Conservation (phyloP, 2,329 filamentous ascomycete species). For the Chaetomiaceae sp. region DNA sequence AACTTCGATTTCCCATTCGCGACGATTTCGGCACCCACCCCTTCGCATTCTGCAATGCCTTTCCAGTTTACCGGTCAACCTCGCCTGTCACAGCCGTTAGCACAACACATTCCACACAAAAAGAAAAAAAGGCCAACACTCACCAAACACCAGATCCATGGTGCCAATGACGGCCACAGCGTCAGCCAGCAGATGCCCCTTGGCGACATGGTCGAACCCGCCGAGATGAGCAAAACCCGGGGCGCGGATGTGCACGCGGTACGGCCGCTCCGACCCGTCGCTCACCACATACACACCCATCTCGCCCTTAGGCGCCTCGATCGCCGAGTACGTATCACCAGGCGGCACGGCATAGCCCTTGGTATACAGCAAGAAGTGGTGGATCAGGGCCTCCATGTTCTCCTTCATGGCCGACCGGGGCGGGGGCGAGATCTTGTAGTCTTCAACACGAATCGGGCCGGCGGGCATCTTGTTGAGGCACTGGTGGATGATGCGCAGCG, state of each 20-base stretch:
- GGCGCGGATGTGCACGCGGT: constrained; percentile 94
- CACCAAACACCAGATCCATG: constrained; percentile 87
- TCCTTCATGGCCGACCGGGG: constrained; percentile 99
- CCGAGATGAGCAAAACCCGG: constrained; percentile 93
- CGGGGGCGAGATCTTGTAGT: constrained; percentile 96
- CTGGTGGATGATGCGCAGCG: constrained; percentile 95
- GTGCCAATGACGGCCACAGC: constrained; percentile 92
- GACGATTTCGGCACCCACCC: constrained; percentile 21
- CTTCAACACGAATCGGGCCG: constrained; percentile 90
- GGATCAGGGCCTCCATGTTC: constrained; percentile 99
- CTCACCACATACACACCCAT: constrained; percentile 98
- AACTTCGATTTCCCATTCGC: not conserved
- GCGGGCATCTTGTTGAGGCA: constrained; percentile 98
- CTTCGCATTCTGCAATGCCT: constrained; percentile 17
- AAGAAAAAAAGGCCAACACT: constrained; percentile 32
- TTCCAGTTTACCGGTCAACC: constrained; percentile 51
- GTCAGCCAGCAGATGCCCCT: constrained; percentile 91
- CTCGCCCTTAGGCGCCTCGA: constrained; percentile 99
- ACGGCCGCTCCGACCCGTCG: constrained; percentile 92
- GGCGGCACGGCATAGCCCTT: constrained; percentile 97
- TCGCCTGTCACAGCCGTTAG: constrained; percentile 42
- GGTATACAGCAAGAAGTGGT: constrained; percentile 98
- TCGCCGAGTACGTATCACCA: constrained; percentile 95
- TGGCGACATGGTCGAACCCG: constrained; percentile 89
- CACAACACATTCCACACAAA: not conserved